Evolutionary conservation across 441 rosid genomes (phyloP).

Genomic region (Monsonia emarginata): DNA sequence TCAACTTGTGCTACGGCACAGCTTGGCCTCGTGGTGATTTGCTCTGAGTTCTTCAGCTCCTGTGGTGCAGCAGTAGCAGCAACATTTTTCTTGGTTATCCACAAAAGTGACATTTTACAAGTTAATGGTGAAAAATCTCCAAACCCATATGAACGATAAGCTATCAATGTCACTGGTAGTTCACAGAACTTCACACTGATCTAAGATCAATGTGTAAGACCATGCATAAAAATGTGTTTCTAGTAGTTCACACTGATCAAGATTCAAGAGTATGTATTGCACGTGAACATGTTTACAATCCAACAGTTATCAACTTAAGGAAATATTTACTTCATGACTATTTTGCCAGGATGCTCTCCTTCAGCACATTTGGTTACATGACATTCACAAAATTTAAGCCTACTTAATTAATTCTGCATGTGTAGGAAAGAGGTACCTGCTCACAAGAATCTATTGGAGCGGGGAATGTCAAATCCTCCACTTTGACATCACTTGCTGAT

Average conservation of each 20-base stretch:
- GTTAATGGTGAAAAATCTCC: neutral
- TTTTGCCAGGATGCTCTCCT: neutral
- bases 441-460: constrained; percentile 18
- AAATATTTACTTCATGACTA: neutral
- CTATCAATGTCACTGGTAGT: too few species aligned
- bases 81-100: neutral
- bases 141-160: neutral
- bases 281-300: neutral
- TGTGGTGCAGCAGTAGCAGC: constrained; percentile 19
- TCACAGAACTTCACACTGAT: too few species aligned
- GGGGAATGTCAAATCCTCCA: constrained; percentile 23
- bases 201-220: too few species aligned
- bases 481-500: constrained; percentile 15
- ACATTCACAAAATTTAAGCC: constrained; percentile 1
- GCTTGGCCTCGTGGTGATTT: constrained; percentile 12
- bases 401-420: neutral
- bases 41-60: constrained; percentile 22
- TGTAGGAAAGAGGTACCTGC: constrained; percentile 37
- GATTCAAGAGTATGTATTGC: too few species aligned
- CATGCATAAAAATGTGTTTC: too few species aligned
- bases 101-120: neutral
- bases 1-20: neutral
- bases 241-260: too few species aligned
- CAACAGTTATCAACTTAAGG: neutral
- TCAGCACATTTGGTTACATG: neutral